phyloP scores from a whole-genome alignment of 2,329 filamentous ascomycete genomes.

The Fusarium nematophilum region DNA sequence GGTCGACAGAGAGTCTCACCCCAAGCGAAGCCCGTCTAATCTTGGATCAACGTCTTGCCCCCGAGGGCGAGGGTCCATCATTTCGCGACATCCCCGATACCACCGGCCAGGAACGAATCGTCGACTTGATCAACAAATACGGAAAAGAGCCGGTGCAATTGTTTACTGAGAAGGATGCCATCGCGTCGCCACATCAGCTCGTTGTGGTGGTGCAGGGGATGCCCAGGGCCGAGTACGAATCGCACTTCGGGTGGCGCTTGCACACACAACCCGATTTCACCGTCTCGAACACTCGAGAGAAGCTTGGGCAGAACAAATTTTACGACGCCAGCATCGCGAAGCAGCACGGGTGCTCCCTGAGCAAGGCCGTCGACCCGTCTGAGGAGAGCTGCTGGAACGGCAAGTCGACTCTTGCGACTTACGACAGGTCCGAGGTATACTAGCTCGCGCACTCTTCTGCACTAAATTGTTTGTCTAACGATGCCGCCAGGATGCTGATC shows the following conservation, averaged over 20 bases:
- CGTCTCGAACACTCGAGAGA: slow-evolving; percentile 57
- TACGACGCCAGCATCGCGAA: slow-evolving; percentile 52
- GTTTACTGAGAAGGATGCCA: slow-evolving; percentile 54
- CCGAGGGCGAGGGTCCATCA: slow-evolving; percentile 59
- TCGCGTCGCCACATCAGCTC: slow-evolving; percentile 62
- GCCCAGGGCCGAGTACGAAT: slow-evolving; percentile 57
- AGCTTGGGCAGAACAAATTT: slow-evolving; percentile 57
- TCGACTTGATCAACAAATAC: slow-evolving; percentile 70
- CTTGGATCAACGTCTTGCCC: slow-evolving; percentile 66
- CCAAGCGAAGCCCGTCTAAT: slow-evolving; percentile 68
- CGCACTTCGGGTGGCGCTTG: slow-evolving; percentile 53
- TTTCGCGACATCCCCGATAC: slow-evolving; percentile 58
- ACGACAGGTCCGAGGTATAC: slow-evolving; percentile 57
- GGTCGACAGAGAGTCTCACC: slow-evolving; percentile 57
- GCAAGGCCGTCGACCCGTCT: slow-evolving; percentile 56
- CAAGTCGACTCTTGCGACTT: slow-evolving; percentile 56
- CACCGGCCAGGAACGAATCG: slow-evolving; percentile 57
- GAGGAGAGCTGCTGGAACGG: slow-evolving; percentile 59
- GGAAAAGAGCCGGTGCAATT: slow-evolving; percentile 64
- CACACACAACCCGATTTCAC: slow-evolving; percentile 59
- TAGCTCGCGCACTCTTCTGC: neutral
- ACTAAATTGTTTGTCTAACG: slow-evolving; percentile 36
- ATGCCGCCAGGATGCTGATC: slow-evolving; percentile 51
- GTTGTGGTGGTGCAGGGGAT: slow-evolving; percentile 70
- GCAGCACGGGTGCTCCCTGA: slow-evolving; percentile 52